phyloP scores from a whole-genome alignment of 352 stramenopile species.

The Pythium aquatile region DNA sequence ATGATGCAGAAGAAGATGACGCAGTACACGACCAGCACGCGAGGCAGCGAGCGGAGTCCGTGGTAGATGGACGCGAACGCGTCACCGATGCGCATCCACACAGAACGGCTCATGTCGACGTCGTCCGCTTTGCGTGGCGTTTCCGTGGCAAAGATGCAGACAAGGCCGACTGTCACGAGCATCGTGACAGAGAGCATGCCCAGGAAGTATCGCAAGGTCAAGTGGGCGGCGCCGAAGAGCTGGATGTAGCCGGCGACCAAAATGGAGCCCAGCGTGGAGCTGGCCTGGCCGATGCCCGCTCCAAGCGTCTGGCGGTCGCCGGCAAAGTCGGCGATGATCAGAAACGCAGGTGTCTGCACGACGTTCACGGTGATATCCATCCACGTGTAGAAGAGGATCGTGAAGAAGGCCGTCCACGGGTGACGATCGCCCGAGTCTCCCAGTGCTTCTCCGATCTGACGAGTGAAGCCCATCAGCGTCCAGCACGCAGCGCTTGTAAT shows the following conservation, averaged over 20 bases:
- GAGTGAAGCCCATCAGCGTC: conserved; percentile 69
- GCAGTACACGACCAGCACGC: conserved; percentile 37
- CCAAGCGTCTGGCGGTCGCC: conserved; percentile 66
- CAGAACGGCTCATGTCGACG: conserved; percentile 11
- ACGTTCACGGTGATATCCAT: conserved; percentile 85
- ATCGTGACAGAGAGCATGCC: conserved; percentile 71
- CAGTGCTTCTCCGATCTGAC: conserved; percentile 55
- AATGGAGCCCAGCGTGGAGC: conserved; percentile 61
- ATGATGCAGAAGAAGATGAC: conserved; percentile 47
- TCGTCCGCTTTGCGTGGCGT: conserved; percentile 29
- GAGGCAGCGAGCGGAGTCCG: conserved; percentile 39
- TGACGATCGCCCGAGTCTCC: conserved; percentile 50
- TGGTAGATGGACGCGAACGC: conserved; percentile 38
- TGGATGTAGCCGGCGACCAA: conserved; percentile 73
- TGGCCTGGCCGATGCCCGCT: conserved; percentile 57
- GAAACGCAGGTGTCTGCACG: conserved; percentile 63
- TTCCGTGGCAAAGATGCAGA: conserved; percentile 63
- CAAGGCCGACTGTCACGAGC: conserved; percentile 44
- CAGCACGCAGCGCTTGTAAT: conserved; percentile 64
- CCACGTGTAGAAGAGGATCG: conserved; percentile 77
- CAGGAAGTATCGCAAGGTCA: conserved; percentile 67
- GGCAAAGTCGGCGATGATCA: conserved; percentile 77
- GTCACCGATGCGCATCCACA: conserved; percentile 16
- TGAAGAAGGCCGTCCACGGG: conserved; percentile 55
- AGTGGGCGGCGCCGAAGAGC: conserved; percentile 60